Evolutionary conservation across 2,329 filamentous ascomycete genomes (phyloP), one percentile per base, ranked within the genome.

Genomic region (Graphiopsis chlorocephala): DNA sequence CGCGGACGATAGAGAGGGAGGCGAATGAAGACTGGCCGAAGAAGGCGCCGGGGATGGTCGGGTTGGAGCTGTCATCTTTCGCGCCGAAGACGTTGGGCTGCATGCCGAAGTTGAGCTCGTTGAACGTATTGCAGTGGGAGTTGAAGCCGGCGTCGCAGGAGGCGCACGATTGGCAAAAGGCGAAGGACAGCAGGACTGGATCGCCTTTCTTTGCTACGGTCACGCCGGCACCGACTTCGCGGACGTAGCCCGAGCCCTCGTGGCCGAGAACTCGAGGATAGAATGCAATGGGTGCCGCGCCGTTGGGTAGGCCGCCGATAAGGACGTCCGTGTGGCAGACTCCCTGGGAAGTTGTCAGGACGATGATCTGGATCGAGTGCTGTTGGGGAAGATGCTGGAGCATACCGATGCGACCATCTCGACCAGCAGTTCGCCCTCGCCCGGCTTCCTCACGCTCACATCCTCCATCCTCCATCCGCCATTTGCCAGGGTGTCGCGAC

Each of bases 251-350:
- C 1, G 82, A 74, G 61, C 77, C 84, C 76, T 86, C 84, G 66
- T 86, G 84, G 2, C 84, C 84, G 17, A 85, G 73, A 1, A 86
- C 78, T 28, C 77, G 72, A 0, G 82, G 82, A 67, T 82, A 83
- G 38, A 77, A 77, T 2, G 79, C 73, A 2, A 78, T 75, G 2
- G 74, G 73, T 1, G 74, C 72, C 29, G 72, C 68, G 11, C 71
- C 73, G 12, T 72, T 74, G 11, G 73, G 76, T 17, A 75, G 61
- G 10, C 78, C 76, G 2, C 80, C 82, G 60, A 83, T 79, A 29
- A 81, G 72, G 11, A 84, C 70, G 67, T 86, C 84, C 0, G 83
- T 84, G 65, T 86, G 84, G 66, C 84, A 86, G 58, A 86, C 79
- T 0, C 84, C 84, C 61, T 64, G 38, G 29, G 38, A 57, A 26